Evolutionary conservation across 2,329 filamentous ascomycete genomes (phyloP).

Genomic region (Ascocoryne sarcoides): DNA sequence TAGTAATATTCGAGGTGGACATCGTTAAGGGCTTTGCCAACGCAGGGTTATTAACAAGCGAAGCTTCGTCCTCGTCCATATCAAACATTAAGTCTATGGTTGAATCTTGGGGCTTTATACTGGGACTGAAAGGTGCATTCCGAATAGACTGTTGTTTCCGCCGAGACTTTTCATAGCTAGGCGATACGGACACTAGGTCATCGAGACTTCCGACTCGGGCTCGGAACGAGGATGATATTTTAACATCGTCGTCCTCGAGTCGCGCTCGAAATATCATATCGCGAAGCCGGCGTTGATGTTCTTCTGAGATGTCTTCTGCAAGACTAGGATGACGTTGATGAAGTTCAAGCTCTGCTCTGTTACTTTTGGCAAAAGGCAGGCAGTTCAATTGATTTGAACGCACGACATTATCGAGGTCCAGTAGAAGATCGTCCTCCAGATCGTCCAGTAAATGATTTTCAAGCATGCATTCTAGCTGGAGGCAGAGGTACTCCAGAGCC

Average conservation of each 20-base stretch:
- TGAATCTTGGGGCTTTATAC: constrained; percentile 59
- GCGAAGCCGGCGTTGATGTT: constrained; percentile 60
- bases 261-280: constrained; percentile 63
- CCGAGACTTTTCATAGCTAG: constrained; percentile 33
- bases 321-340: constrained; percentile 39
- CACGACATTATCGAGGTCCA: constrained; percentile 72
- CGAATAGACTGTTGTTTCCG: constrained; percentile 37
- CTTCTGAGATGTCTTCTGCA: constrained; percentile 57
- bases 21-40: not conserved
- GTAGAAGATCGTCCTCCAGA: constrained; percentile 73
- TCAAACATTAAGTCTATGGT: constrained; percentile 77
- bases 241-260: constrained; percentile 57
- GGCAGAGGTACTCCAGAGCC: constrained; percentile 80
- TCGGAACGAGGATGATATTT: constrained; percentile 51
- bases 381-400: constrained; percentile 73
- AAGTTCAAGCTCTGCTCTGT: constrained; percentile 57
- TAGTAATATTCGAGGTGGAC: not conserved
- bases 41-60: constrained; percentile 2
- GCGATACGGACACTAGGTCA: constrained; percentile 38
- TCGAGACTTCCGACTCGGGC: constrained; percentile 56
- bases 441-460: constrained; percentile 83
- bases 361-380: constrained; percentile 69
- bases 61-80: constrained; percentile 62
- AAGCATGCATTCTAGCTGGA: constrained; percentile 85
- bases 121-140: constrained; percentile 56